Evolutionary conservation across 306 rosid genomes (phyloP).

Genomic region (Gastrolobium villosum): DNA sequence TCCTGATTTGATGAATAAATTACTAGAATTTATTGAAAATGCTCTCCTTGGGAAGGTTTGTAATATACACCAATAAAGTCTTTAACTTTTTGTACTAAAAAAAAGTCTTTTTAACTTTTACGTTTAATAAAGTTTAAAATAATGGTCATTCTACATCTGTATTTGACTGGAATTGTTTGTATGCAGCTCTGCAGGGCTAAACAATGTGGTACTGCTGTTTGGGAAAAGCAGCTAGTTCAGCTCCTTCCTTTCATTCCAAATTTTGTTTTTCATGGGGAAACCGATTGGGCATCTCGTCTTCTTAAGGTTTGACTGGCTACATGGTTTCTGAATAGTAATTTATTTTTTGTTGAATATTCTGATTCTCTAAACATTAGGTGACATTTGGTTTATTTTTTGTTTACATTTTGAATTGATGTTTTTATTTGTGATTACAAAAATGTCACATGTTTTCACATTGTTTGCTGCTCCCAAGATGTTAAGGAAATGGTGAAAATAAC

Average conservation of each 20-base stretch:
- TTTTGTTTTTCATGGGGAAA: conserved; percentile 61
- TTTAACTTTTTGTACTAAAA: too few species aligned
- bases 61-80: conserved; percentile 37
- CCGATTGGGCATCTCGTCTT: conserved; percentile 72
- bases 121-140: conserved; percentile 36
- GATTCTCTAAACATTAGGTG: background rate
- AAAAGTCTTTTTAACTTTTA: background rate
- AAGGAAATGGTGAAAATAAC: background rate
- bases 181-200: conserved; percentile 59
- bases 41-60: conserved; percentile 82
- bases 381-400: background rate
- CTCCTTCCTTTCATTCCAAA: conserved; percentile 85
- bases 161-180: conserved; percentile 33
- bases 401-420: background rate
- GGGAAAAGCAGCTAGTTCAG: conserved; percentile 71
- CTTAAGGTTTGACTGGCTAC: conserved; percentile 73
- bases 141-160: conserved; percentile 19
- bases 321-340: conserved; percentile 29
- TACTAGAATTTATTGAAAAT: conserved; percentile 78
- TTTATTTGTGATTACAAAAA: background rate
- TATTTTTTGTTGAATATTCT: conserved; percentile 8
- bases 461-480: background rate
- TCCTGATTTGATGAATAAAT: conserved; percentile 62
- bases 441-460: background rate
- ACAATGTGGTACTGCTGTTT: conserved; percentile 60